Evolutionary conservation across 2,329 filamentous ascomycete species (phyloP).

Genomic region (Talaromyces pinophilus): DNA sequence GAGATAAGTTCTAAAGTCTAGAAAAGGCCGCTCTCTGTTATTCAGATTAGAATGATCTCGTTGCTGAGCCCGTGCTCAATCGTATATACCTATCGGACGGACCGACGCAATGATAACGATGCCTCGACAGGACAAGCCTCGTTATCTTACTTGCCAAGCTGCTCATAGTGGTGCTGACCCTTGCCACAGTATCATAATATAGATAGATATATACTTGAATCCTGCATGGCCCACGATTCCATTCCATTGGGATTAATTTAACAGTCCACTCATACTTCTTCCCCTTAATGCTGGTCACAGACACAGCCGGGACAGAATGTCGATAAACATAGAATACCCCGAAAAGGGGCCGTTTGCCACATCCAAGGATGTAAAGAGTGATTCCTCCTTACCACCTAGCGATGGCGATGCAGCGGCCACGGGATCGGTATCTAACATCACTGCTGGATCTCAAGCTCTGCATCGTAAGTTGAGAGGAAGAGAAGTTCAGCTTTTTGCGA

Average conservation of each 20-base stretch:
- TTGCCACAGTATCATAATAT: neutral
- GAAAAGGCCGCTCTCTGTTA: neutral
- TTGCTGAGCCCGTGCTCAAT: neutral
- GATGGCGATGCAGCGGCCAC: neutral
- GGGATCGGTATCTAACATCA: slow-evolving; percentile 1
- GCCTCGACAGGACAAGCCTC: neutral
- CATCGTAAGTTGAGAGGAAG: slow-evolving; percentile 37
- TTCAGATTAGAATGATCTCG: neutral
- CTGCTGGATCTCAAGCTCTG: slow-evolving; percentile 29
- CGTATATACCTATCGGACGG: neutral
- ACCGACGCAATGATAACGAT: neutral
- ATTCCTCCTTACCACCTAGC: neutral
- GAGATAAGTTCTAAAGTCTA: neutral
- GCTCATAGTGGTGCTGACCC: no score
- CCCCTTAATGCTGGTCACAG: neutral
- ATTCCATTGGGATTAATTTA: neutral
- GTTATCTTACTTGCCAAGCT: neutral
- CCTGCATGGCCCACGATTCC: neutral
- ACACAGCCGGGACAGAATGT: slow-evolving; percentile 15
- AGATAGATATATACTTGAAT: neutral
- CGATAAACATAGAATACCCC: neutral
- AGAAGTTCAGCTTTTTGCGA: slow-evolving; percentile 39
- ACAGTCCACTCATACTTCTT: neutral
- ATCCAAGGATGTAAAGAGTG: neutral
- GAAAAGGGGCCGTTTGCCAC: slow-evolving; percentile 5